Base-by-base conservation (phyloP, 2,329 filamentous ascomycete species). In the Aureobasidium pullulans region DNA sequence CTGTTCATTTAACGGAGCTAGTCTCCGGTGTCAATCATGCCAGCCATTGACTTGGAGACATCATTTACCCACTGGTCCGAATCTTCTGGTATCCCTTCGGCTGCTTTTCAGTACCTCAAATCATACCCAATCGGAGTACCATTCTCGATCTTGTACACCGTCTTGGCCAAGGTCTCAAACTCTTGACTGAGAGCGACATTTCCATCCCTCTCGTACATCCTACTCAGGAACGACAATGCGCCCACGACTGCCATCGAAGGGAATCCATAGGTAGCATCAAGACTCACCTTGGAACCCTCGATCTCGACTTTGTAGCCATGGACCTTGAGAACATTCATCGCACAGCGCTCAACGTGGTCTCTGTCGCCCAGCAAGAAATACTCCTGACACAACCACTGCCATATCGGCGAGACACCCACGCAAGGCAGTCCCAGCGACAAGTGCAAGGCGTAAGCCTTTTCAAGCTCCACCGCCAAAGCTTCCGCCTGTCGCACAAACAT, bases 211-310 rank as follows among this genome's bases (percentile, higher is more conserved):
- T 61, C 63, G 19, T 66, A 64, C 2, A 47, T 61, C 39, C 63
- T 3, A 43, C 28, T 64, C 19, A 69, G 37, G 1, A 60, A 57
- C 4, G 65, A 62, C 6, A 61, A 19, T 15, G 63, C 66, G n/a
- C 64, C 62, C 1, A 63, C 60, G 5, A 62, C 36, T 1, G 15
- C 31, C 1, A 53, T 48, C 3, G 28, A 9, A n/a, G 31, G 40
- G 2, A 46, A 36, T 1, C 40, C 52, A 29, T 37, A n/a, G 2
- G 16, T 13, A 15, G 1, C 10, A 11, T 46, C 40, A 5, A 46
- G 15, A 10, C n/a, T 42, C 6, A 44, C 6, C 9, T 37, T n/a
- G n/a, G 19, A 46, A 2, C 19, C 32, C 16, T 57, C 29, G 5
- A 37, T 13, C 1, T 28, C 29, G 8, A 46, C 13, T 29, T 40